Conservation (phyloP, 2,329 filamentous ascomycete genomes). For the Trichoderma cornu-damae region DNA sequence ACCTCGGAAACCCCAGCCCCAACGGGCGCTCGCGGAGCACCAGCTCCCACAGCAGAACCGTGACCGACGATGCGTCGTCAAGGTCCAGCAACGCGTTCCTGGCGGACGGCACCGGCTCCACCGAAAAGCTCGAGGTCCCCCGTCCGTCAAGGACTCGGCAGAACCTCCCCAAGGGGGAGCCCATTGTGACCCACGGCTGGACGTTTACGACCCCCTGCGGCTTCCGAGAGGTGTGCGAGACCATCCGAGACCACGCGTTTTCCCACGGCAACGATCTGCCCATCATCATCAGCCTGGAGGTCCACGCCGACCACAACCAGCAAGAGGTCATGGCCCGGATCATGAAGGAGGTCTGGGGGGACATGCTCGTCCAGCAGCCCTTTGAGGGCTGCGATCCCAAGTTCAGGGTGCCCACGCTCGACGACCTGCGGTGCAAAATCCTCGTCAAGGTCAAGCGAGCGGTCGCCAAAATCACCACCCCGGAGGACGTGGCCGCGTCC, state of each 20-base stretch:
- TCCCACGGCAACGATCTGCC: constrained; percentile 68
- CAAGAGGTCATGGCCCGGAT: constrained; percentile 91
- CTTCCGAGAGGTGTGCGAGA: constrained; percentile 80
- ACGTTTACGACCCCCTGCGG: constrained; percentile 81
- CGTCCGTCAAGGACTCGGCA: constrained; percentile 25
- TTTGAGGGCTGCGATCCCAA: constrained; percentile 48
- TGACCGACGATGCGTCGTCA: constrained; percentile 30
- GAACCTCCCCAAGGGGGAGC: constrained; percentile 51
- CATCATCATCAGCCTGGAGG: constrained; percentile 86
- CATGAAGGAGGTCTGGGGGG: constrained; percentile 83
- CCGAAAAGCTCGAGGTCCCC: constrained; percentile 33
- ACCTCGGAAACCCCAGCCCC: constrained; percentile 29
- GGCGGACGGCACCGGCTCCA: constrained; percentile 31
- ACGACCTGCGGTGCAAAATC: constrained; percentile 72
- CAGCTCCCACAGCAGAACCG: constrained; percentile 34
- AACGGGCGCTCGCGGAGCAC: constrained; percentile 36
- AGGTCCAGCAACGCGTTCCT: constrained; percentile 29
- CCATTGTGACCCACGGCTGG: constrained; percentile 75
- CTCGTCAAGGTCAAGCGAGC: constrained; percentile 73
- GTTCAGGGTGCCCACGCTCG: constrained; percentile 61
- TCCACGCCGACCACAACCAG: constrained; percentile 76
- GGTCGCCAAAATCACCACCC: constrained; percentile 31
- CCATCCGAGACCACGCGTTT: constrained; percentile 76
- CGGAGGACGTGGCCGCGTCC: constrained; percentile 30
- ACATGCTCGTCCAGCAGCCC: constrained; percentile 60